phyloP scores from a whole-genome alignment of 371 early-diverging fungal genomes.

The Spiromyces aspiralis region DNA sequence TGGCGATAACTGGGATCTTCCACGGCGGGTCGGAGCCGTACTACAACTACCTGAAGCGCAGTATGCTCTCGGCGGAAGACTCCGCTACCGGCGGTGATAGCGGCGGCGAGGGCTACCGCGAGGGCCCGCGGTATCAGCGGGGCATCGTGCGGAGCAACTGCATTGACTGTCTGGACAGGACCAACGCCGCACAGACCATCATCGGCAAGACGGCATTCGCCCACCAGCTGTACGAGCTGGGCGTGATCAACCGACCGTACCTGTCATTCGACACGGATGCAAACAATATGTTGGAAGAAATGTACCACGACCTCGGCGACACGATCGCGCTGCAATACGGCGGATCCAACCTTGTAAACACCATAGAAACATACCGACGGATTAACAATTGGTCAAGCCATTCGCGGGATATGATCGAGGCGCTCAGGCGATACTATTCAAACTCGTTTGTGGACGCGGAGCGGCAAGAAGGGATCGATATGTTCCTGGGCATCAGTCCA shows the following conservation, averaged over 20 bases:
- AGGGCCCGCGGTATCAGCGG: constrained; percentile 34
- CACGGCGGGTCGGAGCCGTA: constrained; percentile 69
- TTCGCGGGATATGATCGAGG: constrained; percentile 90
- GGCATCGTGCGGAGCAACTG: constrained; percentile 97
- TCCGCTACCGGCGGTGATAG: background rate
- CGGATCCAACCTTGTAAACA: constrained; percentile 95
- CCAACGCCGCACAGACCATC: constrained; percentile 96
- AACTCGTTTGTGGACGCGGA: constrained; percentile 94
- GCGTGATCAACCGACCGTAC: constrained; percentile 55
- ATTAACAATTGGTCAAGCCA: constrained; percentile 88
- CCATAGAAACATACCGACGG: constrained; percentile 91
- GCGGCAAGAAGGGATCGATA: constrained; percentile 89
- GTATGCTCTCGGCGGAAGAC: constrained; percentile 4
- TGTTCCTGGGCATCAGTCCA: constrained; percentile 68
- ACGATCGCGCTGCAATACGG: constrained; percentile 98
- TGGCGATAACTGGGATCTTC: constrained; percentile 78
- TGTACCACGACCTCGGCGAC: constrained; percentile 98
- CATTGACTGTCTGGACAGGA: constrained; percentile 98
- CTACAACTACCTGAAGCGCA: constrained; percentile 33
- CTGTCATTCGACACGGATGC: constrained; percentile 88
- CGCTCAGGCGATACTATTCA: constrained; percentile 75
- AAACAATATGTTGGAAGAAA: constrained; percentile 78
- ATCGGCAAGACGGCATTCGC: constrained; percentile 91
- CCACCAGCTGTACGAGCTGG: constrained; percentile 81
- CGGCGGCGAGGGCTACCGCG: background rate